Evolutionary conservation across 2,329 filamentous ascomycete genomes (phyloP).

Genomic region (Talaromyces verruculosus): DNA sequence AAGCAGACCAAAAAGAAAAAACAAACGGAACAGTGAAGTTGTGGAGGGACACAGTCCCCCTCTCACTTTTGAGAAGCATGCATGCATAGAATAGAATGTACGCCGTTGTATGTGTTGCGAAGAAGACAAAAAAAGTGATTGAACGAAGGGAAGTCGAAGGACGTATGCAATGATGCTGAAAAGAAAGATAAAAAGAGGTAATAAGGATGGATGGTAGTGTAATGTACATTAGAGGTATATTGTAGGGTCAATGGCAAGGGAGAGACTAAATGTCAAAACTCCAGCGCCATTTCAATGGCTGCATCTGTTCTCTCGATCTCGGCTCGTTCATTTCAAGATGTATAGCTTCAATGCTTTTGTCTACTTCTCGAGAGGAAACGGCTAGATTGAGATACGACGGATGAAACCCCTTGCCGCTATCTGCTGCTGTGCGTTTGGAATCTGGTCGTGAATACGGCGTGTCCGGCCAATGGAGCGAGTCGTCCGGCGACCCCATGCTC

Average conservation of each 20-base stretch:
- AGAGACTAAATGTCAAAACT: conserved; percentile 44
- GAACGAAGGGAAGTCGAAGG: conserved; percentile 2
- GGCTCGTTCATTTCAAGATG: conserved; percentile 41
- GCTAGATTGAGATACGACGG: conserved; percentile 36
- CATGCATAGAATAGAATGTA: background rate
- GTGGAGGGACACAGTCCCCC: background rate
- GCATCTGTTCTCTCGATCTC: conserved; percentile 31
- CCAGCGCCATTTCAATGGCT: conserved; percentile 43
- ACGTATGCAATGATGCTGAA: conserved; percentile 19
- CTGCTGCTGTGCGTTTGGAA: conserved; percentile 36
- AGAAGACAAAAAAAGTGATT: background rate
- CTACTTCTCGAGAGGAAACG: conserved; percentile 32
- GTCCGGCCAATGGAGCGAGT: conserved; percentile 34
- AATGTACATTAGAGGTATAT: conserved; percentile 19
- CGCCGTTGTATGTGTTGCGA: conserved; percentile 16
- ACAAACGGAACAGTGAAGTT: background rate
- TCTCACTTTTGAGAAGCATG: background rate
- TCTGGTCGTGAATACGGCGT: conserved; percentile 39
- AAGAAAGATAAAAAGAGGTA: background rate
- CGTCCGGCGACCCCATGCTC: conserved; percentile 29
- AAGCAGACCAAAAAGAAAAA: background rate
- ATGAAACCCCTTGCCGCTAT: conserved; percentile 33
- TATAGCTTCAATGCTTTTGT: conserved; percentile 37
- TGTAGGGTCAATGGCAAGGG: background rate
- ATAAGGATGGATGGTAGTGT: conserved; percentile 11